phyloP scores from a whole-genome alignment of 208 protist species.

The Trypanosoma brucei region DNA sequence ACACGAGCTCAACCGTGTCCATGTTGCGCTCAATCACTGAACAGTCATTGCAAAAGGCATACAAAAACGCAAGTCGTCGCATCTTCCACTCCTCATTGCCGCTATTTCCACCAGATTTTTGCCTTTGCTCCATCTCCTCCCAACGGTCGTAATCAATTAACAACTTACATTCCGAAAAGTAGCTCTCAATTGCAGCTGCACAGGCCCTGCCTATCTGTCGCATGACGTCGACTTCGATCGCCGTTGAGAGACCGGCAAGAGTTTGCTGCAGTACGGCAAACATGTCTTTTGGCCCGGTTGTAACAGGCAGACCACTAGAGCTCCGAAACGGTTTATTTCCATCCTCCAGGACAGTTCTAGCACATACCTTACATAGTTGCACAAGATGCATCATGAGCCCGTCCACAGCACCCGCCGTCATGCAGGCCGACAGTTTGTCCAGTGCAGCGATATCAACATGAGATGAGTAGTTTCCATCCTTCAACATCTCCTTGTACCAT shows the following conservation, averaged over 20 bases:
- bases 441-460: slow-evolving; percentile 57
- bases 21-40: slow-evolving; percentile 81
- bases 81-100: slow-evolving; percentile 60
- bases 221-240: slow-evolving; percentile 71
- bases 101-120: slow-evolving; percentile 18
- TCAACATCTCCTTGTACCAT: slow-evolving; percentile 85
- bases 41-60: slow-evolving; percentile 87
- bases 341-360: slow-evolving; percentile 55
- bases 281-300: slow-evolving; percentile 81
- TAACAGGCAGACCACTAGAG: slow-evolving; percentile 55
- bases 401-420: slow-evolving; percentile 70
- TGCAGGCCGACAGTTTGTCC: slow-evolving; percentile 58
- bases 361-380: slow-evolving; percentile 69
- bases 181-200: slow-evolving; percentile 68
- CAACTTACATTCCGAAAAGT: slow-evolving; percentile 70
- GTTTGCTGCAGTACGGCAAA: slow-evolving; percentile 85
- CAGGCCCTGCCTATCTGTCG: slow-evolving; percentile 70
- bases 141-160: slow-evolving; percentile 83
- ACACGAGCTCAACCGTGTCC: slow-evolving; percentile 83
- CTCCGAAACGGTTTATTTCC: slow-evolving; percentile 49
- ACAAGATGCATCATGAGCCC: slow-evolving; percentile 73
- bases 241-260: slow-evolving; percentile 56
- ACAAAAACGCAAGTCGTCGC: slow-evolving; percentile 70
- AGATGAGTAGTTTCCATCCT: slow-evolving; percentile 50
- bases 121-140: slow-evolving; percentile 57